Conservation (phyloP, 2,329 filamentous ascomycete genomes). For the Gnomoniopsis smithogilvyi region DNA sequence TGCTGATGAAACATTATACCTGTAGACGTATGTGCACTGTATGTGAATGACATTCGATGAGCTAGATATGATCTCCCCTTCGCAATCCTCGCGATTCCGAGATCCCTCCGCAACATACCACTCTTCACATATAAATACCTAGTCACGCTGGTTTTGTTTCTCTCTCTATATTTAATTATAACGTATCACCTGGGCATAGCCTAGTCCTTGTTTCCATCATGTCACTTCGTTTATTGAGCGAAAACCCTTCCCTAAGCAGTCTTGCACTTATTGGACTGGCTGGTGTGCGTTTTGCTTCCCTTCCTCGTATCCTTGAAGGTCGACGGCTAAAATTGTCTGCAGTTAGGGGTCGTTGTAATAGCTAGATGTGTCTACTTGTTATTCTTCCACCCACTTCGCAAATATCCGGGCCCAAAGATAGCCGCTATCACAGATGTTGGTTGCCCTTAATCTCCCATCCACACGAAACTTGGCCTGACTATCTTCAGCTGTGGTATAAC, state of each 20-base stretch:
- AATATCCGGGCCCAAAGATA: conserved; percentile 10
- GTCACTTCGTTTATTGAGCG: background rate
- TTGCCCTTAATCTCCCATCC: background rate
- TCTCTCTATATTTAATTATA: background rate
- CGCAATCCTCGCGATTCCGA: too few relatives aligned
- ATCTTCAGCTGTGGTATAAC: background rate
- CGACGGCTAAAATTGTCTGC: background rate
- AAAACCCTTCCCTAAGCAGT: background rate
- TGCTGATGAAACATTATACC: too few relatives aligned
- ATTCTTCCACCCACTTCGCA: conserved; percentile 11
- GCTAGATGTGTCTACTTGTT: conserved; percentile 6
- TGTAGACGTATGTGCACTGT: too few relatives aligned
- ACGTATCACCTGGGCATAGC: background rate
- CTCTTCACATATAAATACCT: too few relatives aligned
- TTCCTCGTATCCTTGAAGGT: background rate
- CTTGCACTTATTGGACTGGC: conserved; percentile 10
- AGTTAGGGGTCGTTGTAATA: conserved; percentile 3
- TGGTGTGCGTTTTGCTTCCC: background rate
- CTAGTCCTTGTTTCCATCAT: background rate
- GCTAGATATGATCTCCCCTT: too few relatives aligned
- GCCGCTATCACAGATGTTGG: conserved; percentile 11
- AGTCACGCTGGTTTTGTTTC: background rate
- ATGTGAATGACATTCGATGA: too few relatives aligned
- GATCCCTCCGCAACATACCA: too few relatives aligned
- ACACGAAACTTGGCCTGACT: background rate